phyloP scores from a whole-genome alignment of 768 basidiomycete genomes.

The Termitomyces sp. region DNA sequence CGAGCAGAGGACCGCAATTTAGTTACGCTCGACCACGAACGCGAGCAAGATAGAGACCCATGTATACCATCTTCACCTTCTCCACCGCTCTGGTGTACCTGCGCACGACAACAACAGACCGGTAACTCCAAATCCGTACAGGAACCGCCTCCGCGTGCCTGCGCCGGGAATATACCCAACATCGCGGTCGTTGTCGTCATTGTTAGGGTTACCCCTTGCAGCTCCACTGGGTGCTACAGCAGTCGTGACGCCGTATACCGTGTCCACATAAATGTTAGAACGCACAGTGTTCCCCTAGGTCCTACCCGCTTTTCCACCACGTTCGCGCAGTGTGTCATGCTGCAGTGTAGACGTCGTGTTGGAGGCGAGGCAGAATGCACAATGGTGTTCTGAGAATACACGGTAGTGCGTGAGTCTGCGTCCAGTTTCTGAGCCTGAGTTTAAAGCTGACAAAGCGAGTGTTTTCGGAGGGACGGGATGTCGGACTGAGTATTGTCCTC shows the following conservation, averaged over 20 bases:
- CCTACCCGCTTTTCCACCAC: slow-evolving; percentile 46
- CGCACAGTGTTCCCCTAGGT: slow-evolving; percentile 28
- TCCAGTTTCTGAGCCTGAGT: too few relatives aligned
- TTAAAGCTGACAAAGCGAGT: too few relatives aligned
- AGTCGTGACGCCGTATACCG: slow-evolving; percentile 63
- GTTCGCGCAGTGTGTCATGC: slow-evolving; percentile 56
- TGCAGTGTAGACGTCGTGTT: too few relatives aligned
- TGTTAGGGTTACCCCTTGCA: slow-evolving; percentile 27
- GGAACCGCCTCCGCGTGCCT: slow-evolving; percentile 16
- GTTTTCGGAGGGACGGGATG: too few relatives aligned
- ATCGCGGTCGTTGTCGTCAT: too few relatives aligned
- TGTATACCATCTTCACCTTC: background rate
- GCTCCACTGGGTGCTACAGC: slow-evolving; percentile 60
- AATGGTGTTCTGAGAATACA: slow-evolving; percentile 37
- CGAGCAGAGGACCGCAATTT: background rate
- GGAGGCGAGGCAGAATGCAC: too few relatives aligned
- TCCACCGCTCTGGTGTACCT: background rate
- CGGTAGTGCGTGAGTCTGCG: too few relatives aligned
- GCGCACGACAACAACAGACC: background rate
- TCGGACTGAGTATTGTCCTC: too few relatives aligned
- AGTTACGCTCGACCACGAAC: slow-evolving; percentile 10
- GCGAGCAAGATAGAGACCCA: background rate
- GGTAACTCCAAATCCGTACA: slow-evolving; percentile 23
- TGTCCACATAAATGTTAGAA: slow-evolving; percentile 37
- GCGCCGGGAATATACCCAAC: slow-evolving; percentile 9